Conservation (phyloP, 108 stramenopile genomes). For the Skeletonema marinoi region DNA sequence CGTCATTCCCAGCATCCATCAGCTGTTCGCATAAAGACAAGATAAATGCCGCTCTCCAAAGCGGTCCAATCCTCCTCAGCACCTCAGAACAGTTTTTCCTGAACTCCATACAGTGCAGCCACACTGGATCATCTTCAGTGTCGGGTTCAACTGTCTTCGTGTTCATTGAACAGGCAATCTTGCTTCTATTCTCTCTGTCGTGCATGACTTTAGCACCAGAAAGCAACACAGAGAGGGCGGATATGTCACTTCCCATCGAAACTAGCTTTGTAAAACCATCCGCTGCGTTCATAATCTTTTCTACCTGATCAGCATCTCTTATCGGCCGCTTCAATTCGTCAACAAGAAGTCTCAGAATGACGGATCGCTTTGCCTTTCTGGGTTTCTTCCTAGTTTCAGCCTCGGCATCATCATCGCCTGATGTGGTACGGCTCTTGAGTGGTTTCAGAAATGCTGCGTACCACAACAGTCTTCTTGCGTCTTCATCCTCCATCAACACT, state of each 20-base stretch:
- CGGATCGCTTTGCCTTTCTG: constrained; percentile 61
- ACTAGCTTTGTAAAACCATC: constrained; percentile 74
- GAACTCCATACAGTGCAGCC: constrained; percentile 84
- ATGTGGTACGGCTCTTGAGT: constrained; percentile 45
- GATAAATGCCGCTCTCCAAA: constrained; percentile 79
- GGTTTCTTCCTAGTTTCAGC: constrained; percentile 27
- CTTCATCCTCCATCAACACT: constrained; percentile 67
- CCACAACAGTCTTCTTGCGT: constrained; percentile 82
- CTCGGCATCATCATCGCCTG: constrained; percentile 15
- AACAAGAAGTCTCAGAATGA: constrained; percentile 59
- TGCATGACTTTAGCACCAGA: constrained; percentile 60
- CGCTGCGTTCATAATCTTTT: constrained; percentile 74
- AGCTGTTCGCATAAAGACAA: constrained; percentile 75
- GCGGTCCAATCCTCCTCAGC: constrained; percentile 58
- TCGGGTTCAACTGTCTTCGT: constrained; percentile 51
- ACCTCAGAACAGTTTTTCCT: constrained; percentile 55
- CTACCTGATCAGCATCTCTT: constrained; percentile 78
- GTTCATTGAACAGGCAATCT: constrained; percentile 58
- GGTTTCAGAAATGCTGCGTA: constrained; percentile 87
- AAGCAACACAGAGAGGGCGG: constrained; percentile 71
- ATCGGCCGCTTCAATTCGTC: constrained; percentile 79
- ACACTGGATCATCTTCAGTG: constrained; percentile 74
- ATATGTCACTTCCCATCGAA: constrained; percentile 61
- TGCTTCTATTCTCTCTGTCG: constrained; percentile 16
- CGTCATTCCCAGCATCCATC: constrained; percentile 25